Base-by-base conservation (phyloP, 23 red algal species). In the Cyanidiococcus yangmingshanensis region DNA sequence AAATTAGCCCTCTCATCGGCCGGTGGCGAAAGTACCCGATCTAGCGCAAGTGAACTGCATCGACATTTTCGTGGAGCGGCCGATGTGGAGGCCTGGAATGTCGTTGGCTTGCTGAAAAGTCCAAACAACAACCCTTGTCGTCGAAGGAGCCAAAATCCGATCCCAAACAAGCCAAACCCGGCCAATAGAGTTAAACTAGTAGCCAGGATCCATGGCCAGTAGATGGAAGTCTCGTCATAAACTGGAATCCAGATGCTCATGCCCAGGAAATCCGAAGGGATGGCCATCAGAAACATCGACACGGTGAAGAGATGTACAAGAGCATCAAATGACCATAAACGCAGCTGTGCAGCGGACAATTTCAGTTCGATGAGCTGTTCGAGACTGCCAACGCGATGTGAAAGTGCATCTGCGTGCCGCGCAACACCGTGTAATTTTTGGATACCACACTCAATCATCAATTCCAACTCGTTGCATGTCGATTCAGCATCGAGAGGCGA, bases 221-320 rank as follows among this genome's bases (percentile, higher is more conserved):
- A 71, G 63, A 71, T 32, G 27, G 15, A 2, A 27, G 32, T 7
- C 7, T 30, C 12, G 27, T 71, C 32, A 35, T 32, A 71, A 12
- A 71, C 32, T 7, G 63, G 63, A 25, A 71, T 25, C 63, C 63
- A 71, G 21, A 71, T 25, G n/a, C n/a, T 32, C 63, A 71, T 71
- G 12, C 63, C 63, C 16, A 71, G 12, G 27, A 27, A 71, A 35
- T 71, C 63, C 16, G 63, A 12, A 3, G 63, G 63, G 7, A 71
- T 35, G 16, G 32, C 32, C 7, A 71, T 71, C 21, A 71, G 63
- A 7, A 71, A 35, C n/a, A 29, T 29, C 21, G 45, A 54, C n/a
- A 71, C 63, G 32, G 32, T 32, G 12, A 35, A 12, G n/a, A 71
- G 63, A 29, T 35, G 63, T 3, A 71, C 12, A 7, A 71, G n/a